phyloP scores from a whole-genome alignment of 2,329 filamentous ascomycete species.

The Calonectria pteridis region DNA sequence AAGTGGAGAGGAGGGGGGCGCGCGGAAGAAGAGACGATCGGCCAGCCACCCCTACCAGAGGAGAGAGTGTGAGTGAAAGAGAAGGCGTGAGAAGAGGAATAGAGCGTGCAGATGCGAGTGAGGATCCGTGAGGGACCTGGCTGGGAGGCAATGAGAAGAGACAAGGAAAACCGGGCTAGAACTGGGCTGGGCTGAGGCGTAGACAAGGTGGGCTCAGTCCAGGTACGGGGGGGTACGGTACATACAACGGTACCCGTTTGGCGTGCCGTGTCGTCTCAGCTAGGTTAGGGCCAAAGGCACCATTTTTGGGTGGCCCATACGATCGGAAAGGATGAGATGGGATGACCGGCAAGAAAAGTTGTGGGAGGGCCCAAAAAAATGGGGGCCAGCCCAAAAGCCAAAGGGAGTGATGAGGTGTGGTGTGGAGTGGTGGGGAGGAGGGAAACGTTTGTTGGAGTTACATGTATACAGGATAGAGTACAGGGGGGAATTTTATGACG shows the following conservation, averaged over 20 bases:
- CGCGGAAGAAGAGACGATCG: slow-evolving; percentile 15
- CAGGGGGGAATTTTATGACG: background rate
- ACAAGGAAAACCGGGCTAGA: slow-evolving; percentile 13
- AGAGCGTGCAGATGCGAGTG: slow-evolving; percentile 15
- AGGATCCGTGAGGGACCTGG: slow-evolving; percentile 4
- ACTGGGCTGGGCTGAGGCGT: slow-evolving; percentile 18
- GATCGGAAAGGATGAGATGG: slow-evolving; percentile 21
- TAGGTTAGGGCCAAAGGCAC: slow-evolving; percentile 15
- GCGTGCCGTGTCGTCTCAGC: slow-evolving; percentile 8
- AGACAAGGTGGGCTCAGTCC: slow-evolving; percentile 13
- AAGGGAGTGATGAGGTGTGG: background rate
- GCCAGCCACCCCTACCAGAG: slow-evolving; percentile 17
- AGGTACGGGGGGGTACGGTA: slow-evolving; percentile 23
- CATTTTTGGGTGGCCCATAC: slow-evolving; percentile 16
- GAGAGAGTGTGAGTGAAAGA: background rate
- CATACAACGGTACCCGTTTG: slow-evolving; percentile 20
- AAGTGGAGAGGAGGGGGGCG: slow-evolving; percentile 21
- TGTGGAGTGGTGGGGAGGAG: background rate
- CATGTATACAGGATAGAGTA: background rate
- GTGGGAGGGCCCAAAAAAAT: slow-evolving; percentile 5
- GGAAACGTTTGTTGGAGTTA: slow-evolving; percentile 11
- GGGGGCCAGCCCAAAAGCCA: background rate
- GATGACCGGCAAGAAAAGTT: slow-evolving; percentile 6
- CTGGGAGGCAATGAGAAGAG: background rate
- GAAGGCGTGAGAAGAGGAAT: background rate